Base-by-base conservation (phyloP, 2,329 filamentous ascomycete species). In the Alternaria brassicicola region DNA sequence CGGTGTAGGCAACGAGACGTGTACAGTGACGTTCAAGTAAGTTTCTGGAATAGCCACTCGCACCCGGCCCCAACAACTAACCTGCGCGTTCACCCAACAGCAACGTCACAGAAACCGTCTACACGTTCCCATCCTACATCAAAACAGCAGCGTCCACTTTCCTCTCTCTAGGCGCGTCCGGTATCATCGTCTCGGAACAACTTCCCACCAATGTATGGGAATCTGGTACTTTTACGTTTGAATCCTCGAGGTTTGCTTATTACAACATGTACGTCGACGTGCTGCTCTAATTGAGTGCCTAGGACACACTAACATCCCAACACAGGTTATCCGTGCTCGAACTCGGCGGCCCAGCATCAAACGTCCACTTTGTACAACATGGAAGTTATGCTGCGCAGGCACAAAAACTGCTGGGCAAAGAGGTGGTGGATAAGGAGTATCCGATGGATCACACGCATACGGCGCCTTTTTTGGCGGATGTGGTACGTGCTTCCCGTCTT, bases 61-160 rank as follows among this genome's bases (percentile, higher is more conserved):
- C 28, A 26, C 17, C 12, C 10, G 15, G 12, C 12, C 1, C 3
- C n/a, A 15, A 30, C 9, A 3, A 19, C 42, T 31, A 21, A 31
- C 2, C 3, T 15, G 1, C 9, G 8, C 15, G 21, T 21, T 9
- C n/a, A 3, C 17, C 12, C 28, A 23, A 46, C 61, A 74, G 59
- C 59, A 81, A 81, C 12, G 76, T 76, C 3, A 62, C 73, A 2
- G 84, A 88, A 68, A 83, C 80, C 0, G 85, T 88, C 5, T 78
- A 85, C 45, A 88, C 86, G 0, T 89, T 85, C 71, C 81, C 83
- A 3, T 80, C 81, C 9, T 88, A 88, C 71, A 68, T 88, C 45
- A 81, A 82, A 56, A 81, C 84, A 51, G 86, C 86, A 0, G 79
- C 85, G 4, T 78, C 76, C 28, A 73, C 78, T 26, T 83, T 86